Base-by-base conservation (phyloP, 2,329 filamentous ascomycete species). In the Penicillium sp. region DNA sequence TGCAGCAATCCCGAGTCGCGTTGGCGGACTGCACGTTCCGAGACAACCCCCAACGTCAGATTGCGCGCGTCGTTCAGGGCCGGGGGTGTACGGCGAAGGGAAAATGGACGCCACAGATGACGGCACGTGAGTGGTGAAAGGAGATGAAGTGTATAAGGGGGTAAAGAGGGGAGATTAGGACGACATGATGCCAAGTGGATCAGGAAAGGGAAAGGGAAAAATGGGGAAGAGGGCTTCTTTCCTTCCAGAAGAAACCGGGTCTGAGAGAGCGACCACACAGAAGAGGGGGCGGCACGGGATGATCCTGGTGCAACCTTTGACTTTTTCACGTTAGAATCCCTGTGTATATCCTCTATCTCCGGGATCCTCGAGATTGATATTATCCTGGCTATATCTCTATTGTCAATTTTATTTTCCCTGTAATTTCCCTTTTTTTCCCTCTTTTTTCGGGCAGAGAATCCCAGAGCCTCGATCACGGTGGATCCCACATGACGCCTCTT, bases 1-100 rank as follows among this genome's bases (percentile, higher is more conserved):
- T 67, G 69, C 65, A 68, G 66, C 60, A 56, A 57, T 56, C 59
- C 57, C 63, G 60, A 61, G 63, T 63, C 60, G 62, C 63, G 63
- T 57, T 62, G 45, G 50, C 54, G 57, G 60, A 60, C 58, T 58
- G 57, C 56, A 51, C 35, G 62, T 59, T 63, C 62, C 61, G 62
- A 66, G 63, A 66, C 63, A 65, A 31, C 46, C 46, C 29, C 46
- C 46, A 49, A 37, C 47, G 48, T 50, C 22, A 39, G 35, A 39
- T 48, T 48, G 46, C 46, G 48, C 48, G 48, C 41, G 14, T 29
- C 39, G 39, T 33, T 37, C 44, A 39, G 22, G 49, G 39, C 16
- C 27, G 19, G 48, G 43, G 54, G 48, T 47, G 52, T 37, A 46
- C 43, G 37, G 48, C 46, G 29, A 29, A 48, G 43, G 44, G 48